Base-by-base conservation (phyloP, 768 basidiomycete species). In the Lactarius psammicola region DNA sequence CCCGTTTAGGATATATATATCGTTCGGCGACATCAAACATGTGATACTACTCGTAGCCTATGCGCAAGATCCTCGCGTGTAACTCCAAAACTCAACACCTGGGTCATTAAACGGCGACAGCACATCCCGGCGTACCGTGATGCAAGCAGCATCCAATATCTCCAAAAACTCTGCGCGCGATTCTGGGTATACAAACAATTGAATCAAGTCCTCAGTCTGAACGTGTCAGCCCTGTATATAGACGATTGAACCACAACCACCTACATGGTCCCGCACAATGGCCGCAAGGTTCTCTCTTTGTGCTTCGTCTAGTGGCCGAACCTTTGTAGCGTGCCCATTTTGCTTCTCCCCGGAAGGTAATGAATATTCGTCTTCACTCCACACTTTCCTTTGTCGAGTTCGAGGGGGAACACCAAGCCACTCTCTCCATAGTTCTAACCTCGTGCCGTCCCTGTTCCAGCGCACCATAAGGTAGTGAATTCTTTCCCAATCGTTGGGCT, bases 341-440 rank as follows among this genome's bases (percentile, higher is more conserved):
- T 30, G 28, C 64, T 56, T 53, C 26, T 58, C 74, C 58, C 64
- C 69, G 1, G 70, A 71, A 0, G 64, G 64, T 13, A 75, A 4
- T 13, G 56, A 76, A 17, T 69, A 67, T 8, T 78, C 79, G 64
- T 84, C 82, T 66, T 82, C 81, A 2, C 78, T 79, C 78, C 81
- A 80, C 68, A 82, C 81, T 65, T 80, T 81, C 67, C 76, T 70
- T 40, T 72, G 71, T 61, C 73, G 69, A 72, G 79, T 33, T 42
- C 36, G 59, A 36, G 63, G 66, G 65, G 78, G 72, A 46, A 80
- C 76, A 1, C 77, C 81, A 17, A 94, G 80, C 92, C 92, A 94
- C 42, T 77, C 72, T 63, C 78, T 80, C 92, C 92, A 94, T 13
- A 90, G 73, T 62, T 93, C 92, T 18, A 94, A 78, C 73, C 85